phyloP scores from a whole-genome alignment of 352 stramenopile species.

The Phytophthora hybrid region DNA sequence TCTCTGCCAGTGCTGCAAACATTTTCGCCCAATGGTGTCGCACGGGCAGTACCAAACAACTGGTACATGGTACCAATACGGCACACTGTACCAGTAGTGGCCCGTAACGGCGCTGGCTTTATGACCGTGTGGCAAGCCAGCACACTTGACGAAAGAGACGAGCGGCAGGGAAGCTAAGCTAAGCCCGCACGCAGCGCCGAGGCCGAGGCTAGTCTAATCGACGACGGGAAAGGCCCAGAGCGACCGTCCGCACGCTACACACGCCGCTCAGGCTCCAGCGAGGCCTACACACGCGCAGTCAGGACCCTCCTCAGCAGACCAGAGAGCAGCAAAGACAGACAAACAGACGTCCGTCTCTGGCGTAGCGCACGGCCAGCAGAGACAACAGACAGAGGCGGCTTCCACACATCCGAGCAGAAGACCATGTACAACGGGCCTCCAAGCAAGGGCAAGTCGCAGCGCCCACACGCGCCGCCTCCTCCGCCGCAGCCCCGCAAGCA shows the following conservation, averaged over 20 bases:
- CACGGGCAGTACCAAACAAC: neutral
- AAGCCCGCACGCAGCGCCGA: too few relatives aligned
- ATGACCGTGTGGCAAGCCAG: neutral
- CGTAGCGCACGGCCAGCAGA: slow-evolving; percentile 30
- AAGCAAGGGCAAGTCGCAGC: slow-evolving; percentile 24
- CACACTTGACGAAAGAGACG: slow-evolving; percentile 42
- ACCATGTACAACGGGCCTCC: slow-evolving; percentile 32
- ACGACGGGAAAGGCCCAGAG: slow-evolving; percentile 10
- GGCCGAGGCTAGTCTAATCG: neutral
- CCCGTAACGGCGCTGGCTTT: slow-evolving; percentile 31
- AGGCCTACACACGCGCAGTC: too few relatives aligned
- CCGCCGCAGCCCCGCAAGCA: slow-evolving; percentile 12
- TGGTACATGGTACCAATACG: neutral
- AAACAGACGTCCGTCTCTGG: neutral
- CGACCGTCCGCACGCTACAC: neutral
- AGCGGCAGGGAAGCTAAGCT: slow-evolving; percentile 33
- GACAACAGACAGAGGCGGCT: slow-evolving; percentile 29
- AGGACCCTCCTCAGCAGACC: too few relatives aligned
- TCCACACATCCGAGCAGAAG: slow-evolving; percentile 43
- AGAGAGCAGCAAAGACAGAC: too few relatives aligned
- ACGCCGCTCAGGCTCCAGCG: neutral
- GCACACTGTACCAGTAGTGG: too few relatives aligned
- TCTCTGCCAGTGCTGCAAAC: neutral
- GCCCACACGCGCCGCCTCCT: slow-evolving; percentile 34
- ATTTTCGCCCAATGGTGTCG: neutral